Evolutionary conservation across 148 eudicot genomes (phyloP).

Genomic region (Nepenthes mirabilis): DNA sequence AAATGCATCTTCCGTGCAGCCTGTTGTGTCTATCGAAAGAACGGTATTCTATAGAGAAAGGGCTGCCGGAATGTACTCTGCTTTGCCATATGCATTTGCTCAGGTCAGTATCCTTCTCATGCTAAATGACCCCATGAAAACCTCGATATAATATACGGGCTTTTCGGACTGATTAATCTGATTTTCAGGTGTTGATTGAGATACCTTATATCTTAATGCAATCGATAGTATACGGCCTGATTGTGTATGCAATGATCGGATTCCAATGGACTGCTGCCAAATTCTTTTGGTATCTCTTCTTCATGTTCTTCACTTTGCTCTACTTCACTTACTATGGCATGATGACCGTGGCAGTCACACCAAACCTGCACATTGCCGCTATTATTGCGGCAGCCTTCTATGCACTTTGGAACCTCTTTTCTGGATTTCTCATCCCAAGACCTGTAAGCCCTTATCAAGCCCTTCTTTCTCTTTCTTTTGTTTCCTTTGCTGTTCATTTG

Average conservation of each 20-base stretch:
- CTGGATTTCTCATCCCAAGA: slow-evolving; percentile 34
- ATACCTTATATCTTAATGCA: slow-evolving; percentile 26
- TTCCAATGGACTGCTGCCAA: slow-evolving; percentile 25
- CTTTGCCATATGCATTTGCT: not conserved
- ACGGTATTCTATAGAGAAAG: not conserved
- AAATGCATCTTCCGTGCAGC: not conserved
- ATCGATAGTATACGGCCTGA: slow-evolving; percentile 16
- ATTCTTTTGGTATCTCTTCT: slow-evolving; percentile 29
- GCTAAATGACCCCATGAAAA: not conserved
- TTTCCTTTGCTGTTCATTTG: not conserved
- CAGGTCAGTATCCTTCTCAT: not conserved
- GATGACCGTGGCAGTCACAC: slow-evolving; percentile 37
- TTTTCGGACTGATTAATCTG: not conserved
- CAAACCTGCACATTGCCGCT: slow-evolving; percentile 27
- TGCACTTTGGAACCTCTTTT: slow-evolving; percentile 28
- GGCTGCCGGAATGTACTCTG: not conserved
- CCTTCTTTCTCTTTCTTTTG: not conserved
- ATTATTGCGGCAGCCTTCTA: slow-evolving; percentile 22
- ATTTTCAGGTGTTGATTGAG: slow-evolving; percentile 23
- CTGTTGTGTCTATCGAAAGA: not conserved
- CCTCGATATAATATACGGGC: too few species aligned
- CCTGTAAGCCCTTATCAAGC: slow-evolving; percentile 11
- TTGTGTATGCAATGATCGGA: slow-evolving; percentile 32
- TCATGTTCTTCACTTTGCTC: slow-evolving; percentile 25
- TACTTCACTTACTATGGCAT: slow-evolving; percentile 34